Base-by-base conservation (phyloP, 2,329 filamentous ascomycete species). In the Sporothrix schenckii region DNA sequence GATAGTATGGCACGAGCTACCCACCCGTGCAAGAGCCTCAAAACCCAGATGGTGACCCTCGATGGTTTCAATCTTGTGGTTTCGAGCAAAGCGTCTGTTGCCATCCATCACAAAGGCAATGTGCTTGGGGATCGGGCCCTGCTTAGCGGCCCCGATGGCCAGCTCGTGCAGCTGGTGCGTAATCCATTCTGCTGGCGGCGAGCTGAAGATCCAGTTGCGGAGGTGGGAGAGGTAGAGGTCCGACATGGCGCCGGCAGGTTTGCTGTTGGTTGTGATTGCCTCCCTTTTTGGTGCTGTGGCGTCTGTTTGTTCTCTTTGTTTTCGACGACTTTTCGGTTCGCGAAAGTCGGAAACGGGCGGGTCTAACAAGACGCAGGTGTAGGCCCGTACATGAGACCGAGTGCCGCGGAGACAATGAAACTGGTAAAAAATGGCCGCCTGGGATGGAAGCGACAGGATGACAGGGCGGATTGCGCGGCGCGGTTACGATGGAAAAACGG, bases 51-150 rank as follows among this genome's bases (percentile, higher is more conserved):
- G 94, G 79, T 99, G 95, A 30, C 95, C 95, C 81, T 99, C 94
- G 47, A 98, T 90, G 0, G 94, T 97, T 83, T 99, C 95, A 79
- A 99, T 97, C 74, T 94, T 89, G 81, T 95, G 93, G 73, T 86
- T 91, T 72, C 92, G 87, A 16, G 95, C 95, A 82, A 96, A 99
- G 60, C 95, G 91, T 76, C 95, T 85, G 81, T 99, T 99, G 70
- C 95, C 95, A 79, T 99, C 95, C 95, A 99, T 99, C 76, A 97
- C 94, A 78, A 99, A 99, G n/a, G 95, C 95, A 72, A 99, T 88
- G 87, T 99, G 95, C 77, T 93, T 90, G 11, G 95, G 95, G 69
- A 99, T 91, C 1, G 93, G 93, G 0, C 95, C 95, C 80, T 97
- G 94, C 77, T 90, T 90, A 69, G 98, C 82, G 66, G 94, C 91